phyloP scores from a whole-genome alignment of 805 yeast species.

The Ogataea pilisensis region DNA sequence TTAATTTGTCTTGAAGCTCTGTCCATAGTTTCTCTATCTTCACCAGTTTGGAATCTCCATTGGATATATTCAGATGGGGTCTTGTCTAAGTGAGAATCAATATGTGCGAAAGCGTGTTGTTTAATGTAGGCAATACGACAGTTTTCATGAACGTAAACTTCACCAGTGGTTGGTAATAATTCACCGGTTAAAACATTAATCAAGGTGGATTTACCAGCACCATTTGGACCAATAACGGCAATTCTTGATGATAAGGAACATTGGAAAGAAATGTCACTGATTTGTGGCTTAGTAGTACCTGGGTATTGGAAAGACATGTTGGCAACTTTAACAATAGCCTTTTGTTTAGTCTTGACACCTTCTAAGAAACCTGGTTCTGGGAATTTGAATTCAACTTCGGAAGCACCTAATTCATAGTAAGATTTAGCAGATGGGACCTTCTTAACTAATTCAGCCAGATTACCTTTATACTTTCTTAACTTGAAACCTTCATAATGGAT shows the following conservation, averaged over 20 bases:
- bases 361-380: slow-evolving; percentile 99
- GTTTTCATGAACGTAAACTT: slow-evolving; percentile 99
- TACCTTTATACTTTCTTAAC: slow-evolving; percentile 99
- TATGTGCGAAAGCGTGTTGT: slow-evolving; percentile 99
- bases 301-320: slow-evolving; percentile 99
- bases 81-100: slow-evolving; percentile 97
- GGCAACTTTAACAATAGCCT: slow-evolving; percentile 97
- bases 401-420: slow-evolving; percentile 97
- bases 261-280: slow-evolving; percentile 90
- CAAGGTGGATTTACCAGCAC: slow-evolving; percentile 99
- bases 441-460: slow-evolving; percentile 97
- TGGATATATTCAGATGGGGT: slow-evolving; percentile 99
- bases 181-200: slow-evolving; percentile 99
- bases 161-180: slow-evolving; percentile 96
- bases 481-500: slow-evolving; percentile 99
- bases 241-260: slow-evolving; percentile 98
- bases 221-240: slow-evolving; percentile 99
- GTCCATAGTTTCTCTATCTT: slow-evolving; percentile 99
- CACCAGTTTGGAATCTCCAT: slow-evolving; percentile 99
- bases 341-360: slow-evolving; percentile 99
- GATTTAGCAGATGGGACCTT: slow-evolving; percentile 98
- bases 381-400: slow-evolving; percentile 94
- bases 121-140: slow-evolving; percentile 99
- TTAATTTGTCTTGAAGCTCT: slow-evolving; percentile 98
- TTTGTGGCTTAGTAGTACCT: slow-evolving; percentile 97